A percentile compares a stretch with the other conserved stretches of the same genome.
These are phyloP conservation scores for Nematocida sp. DNA, from an alignment of 371 early-diverging fungal species.

Conservation along the genomic window DNA sequence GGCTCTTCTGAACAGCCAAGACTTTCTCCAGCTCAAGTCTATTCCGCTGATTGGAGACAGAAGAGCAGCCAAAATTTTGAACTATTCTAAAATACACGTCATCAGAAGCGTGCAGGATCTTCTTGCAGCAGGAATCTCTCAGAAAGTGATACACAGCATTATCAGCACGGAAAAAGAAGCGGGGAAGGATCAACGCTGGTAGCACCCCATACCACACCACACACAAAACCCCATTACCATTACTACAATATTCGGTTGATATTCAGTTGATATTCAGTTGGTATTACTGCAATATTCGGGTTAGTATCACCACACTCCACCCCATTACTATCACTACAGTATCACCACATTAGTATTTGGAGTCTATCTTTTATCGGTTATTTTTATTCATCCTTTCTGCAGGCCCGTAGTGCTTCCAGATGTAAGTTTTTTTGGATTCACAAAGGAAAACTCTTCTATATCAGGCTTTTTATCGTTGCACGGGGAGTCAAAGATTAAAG, in stretches of 20 bases:
- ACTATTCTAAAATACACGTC: slow-evolving; percentile 58
- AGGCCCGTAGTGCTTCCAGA: slow-evolving; percentile 26
- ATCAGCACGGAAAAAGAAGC: no score
- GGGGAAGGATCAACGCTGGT: no score
- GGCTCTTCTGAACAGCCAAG: slow-evolving; percentile 67
- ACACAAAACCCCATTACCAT: background rate
- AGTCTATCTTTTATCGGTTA: no score
- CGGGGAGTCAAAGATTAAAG: slow-evolving; percentile 30
- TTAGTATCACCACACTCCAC: no score
- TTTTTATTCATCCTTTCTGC: slow-evolving; percentile 44
- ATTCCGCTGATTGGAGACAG: slow-evolving; percentile 68
- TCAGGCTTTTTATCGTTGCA: slow-evolving; percentile 32
- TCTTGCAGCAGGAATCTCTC: slow-evolving; percentile 12
- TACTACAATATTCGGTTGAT: no score
- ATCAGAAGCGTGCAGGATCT: slow-evolving; percentile 12
- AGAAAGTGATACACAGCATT: slow-evolving; percentile 31
- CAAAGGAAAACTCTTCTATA: slow-evolving; percentile 39
- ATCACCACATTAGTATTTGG: no score
- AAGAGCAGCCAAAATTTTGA: slow-evolving; percentile 67
- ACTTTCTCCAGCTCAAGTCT: slow-evolving; percentile 67
- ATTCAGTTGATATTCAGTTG: no score
- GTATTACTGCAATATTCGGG: no score
- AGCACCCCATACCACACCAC: background rate
- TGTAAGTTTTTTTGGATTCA: slow-evolving; percentile 39
- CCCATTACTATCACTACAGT: no score